phyloP scores from a whole-genome alignment of 257 asterid species.

The Nicotiana tabacum region DNA sequence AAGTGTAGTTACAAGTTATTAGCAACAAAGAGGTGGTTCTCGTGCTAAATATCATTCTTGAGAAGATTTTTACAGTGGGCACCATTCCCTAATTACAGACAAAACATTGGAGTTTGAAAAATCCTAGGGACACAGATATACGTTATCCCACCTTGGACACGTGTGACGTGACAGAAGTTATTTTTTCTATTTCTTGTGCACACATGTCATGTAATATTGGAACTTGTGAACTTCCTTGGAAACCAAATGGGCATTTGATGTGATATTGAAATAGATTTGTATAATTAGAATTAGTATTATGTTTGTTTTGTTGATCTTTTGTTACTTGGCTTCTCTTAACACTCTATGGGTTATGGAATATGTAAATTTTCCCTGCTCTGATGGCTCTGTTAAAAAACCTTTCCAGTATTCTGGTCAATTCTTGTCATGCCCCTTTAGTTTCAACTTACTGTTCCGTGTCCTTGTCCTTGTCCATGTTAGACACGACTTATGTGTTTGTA shows the following conservation, averaged over 20 bases:
- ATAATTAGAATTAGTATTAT: not conserved
- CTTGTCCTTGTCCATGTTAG: not conserved
- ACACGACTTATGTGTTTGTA: not conserved
- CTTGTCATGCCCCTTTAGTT: not conserved
- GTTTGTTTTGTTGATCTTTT: not conserved
- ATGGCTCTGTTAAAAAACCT: not conserved
- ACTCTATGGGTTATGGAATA: not conserved
- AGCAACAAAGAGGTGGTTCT: not conserved
- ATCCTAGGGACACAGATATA: not conserved
- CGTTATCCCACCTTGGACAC: not conserved
- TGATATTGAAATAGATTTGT: not conserved
- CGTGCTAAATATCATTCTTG: not conserved
- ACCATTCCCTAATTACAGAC: not conserved
- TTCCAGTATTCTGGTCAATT: not conserved
- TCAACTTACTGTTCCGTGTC: not conserved
- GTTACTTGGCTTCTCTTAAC: not conserved
- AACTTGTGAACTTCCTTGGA: not conserved
- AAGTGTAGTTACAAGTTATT: not conserved
- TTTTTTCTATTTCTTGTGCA: not conserved
- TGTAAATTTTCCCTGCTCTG: slow-evolving; percentile 3
- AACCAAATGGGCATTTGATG: not conserved
- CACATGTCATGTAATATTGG: not conserved
- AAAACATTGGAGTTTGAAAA: not conserved
- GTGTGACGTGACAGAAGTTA: not conserved
- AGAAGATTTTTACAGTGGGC: not conserved